Evolutionary conservation across 2,329 filamentous ascomycete genomes (phyloP), one percentile per base, ranked within the genome.

Genomic region (Trichoderma endophyticum): DNA sequence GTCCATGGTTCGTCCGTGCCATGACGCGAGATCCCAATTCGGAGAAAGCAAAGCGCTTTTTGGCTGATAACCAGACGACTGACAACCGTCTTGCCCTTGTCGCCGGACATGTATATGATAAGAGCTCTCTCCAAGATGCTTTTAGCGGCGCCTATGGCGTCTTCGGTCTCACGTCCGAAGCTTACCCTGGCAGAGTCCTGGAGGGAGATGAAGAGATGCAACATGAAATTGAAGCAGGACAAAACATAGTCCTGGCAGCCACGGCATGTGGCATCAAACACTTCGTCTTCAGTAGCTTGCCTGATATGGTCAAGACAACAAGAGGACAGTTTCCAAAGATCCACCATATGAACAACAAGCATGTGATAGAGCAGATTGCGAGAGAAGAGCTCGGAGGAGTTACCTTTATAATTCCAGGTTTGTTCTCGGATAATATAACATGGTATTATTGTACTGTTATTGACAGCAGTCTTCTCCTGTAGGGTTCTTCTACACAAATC

Each of bases 361-460:
- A 43, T 43, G 15, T n/a, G 15, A 43, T 43, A 43, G 39, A 43
- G 18, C 39, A 43, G 39, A 43, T 43, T 43, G 39, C 39, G 18
- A 43, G 39, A n/a, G 39, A 43, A 43, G 39, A 43, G 39, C 39
- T 43, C 15, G 3, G 7, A 4, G 18, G 39, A 43, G 15, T n/a
- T 43, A 43, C 39, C 1, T 43, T 43, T 43, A 43, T 43, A 0
- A 43, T 43, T n/a, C 39, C 39, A 43, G 39, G 39, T 43, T 43
- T 2, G 39, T 43, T 1, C 7, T 8, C 7, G 1, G 7, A n/a
- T n/a, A 43, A 1, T 0, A 2, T n/a, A 43, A n/a, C 6, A 0
- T n/a, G 36, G 39, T n/a, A 43, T 9, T 9, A 4, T 43, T 43
- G 15, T n/a, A n/a, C 3, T 21, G 21, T 21, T 21, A 30, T 43